phyloP scores from a whole-genome alignment of 176 grass and related monocot species.

The Saccharum officinarum region DNA sequence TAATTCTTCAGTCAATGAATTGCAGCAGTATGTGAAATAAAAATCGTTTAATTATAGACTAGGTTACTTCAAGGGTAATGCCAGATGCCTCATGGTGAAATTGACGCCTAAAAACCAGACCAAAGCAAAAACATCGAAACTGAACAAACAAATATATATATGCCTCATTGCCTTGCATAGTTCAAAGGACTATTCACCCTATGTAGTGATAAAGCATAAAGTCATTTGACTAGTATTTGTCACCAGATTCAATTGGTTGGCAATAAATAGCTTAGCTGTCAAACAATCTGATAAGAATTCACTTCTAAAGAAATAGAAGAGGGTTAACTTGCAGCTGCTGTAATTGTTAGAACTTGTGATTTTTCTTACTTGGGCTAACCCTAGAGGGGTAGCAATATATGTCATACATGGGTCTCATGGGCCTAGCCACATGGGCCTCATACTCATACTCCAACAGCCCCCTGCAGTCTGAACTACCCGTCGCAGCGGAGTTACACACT shows the following conservation, averaged over 20 bases:
- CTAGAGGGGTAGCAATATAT: too few species aligned
- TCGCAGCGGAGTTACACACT: too few species aligned
- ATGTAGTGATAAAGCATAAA: not conserved
- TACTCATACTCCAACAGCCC: too few species aligned
- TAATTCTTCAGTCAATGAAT: constrained; percentile 12
- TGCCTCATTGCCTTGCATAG: not conserved
- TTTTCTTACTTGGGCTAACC: too few species aligned
- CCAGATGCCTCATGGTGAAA: not conserved
- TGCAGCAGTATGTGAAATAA: not conserved
- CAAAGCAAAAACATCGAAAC: not conserved
- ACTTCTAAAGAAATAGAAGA: constrained; percentile 2
- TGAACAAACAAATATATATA: not conserved
- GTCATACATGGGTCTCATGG: too few species aligned
- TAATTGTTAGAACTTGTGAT: too few species aligned
- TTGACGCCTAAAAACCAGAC: constrained; percentile 1
- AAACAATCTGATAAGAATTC: not conserved
- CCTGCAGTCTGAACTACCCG: too few species aligned
- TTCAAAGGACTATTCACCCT: not conserved
- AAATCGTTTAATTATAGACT: not conserved
- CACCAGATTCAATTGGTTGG: not conserved
- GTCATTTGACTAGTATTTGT: not conserved
- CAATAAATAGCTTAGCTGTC: not conserved
- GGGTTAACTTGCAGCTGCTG: not conserved
- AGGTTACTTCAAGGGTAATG: not conserved
- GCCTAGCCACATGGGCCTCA: too few species aligned